A percentile compares a stretch with the other conserved stretches of the same genome.
These are phyloP conservation scores for Trichoderma harzianum DNA, from an alignment of 2,329 filamentous ascomycete genomes.

Conservation along the genomic window DNA sequence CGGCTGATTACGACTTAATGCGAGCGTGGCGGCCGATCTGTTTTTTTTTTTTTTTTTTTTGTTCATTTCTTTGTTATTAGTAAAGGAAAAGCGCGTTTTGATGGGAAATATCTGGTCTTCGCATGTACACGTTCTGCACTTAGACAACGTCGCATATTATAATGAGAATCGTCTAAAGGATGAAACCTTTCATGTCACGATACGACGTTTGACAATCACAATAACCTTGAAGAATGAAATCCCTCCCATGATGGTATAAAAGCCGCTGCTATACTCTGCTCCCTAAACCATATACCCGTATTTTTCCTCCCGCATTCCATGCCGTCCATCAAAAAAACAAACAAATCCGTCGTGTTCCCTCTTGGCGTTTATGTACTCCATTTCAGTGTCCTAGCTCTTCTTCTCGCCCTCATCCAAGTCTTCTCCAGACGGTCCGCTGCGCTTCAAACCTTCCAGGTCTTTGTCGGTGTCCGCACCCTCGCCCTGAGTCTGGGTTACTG, in stretches of 20 bases:
- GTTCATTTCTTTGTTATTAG: neutral
- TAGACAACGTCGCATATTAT: neutral
- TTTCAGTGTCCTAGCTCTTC: neutral
- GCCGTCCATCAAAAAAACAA: neutral
- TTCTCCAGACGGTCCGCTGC: constrained; percentile 37
- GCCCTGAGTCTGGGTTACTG: constrained; percentile 1
- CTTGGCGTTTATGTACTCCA: neutral
- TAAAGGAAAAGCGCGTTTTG: neutral
- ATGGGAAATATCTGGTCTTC: neutral
- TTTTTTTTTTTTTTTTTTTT: neutral
- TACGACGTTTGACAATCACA: neutral
- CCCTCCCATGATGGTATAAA: neutral
- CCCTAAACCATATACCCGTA: neutral
- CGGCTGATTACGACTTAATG: neutral
- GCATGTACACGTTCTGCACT: neutral
- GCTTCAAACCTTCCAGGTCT: constrained; percentile 33
- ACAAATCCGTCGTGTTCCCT: no score
- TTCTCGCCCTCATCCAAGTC: constrained; percentile 21
- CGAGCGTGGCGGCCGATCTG: neutral
- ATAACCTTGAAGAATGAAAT: neutral
- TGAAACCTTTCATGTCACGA: neutral
- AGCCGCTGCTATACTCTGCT: neutral
- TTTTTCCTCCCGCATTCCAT: neutral
- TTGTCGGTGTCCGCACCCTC: constrained; percentile 20
- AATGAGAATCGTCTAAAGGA: neutral